Percentiles rank a stretch among this genome's conserved stretches.
These are phyloP conservation scores for Penicillium subrubescens DNA, from an alignment of 495 filamentous ascomycete genomes.

Conservation along the genomic window DNA sequence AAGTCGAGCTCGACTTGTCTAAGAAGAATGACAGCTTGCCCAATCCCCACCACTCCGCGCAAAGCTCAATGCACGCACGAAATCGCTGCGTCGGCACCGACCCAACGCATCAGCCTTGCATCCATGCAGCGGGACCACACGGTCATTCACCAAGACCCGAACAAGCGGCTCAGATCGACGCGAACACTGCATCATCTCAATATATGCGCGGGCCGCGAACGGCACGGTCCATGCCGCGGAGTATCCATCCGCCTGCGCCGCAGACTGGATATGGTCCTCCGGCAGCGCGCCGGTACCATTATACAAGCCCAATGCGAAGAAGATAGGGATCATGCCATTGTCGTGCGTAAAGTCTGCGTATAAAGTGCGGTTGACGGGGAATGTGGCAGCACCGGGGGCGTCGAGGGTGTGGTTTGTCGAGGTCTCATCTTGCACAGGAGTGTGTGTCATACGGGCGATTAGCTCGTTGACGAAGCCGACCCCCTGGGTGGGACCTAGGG, in stretches of 20 bases:
- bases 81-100: constrained; percentile 63
- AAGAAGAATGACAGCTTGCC: constrained; percentile 62
- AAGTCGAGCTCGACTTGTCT: background rate
- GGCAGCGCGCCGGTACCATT: constrained; percentile 56
- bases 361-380: constrained; percentile 64
- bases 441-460: constrained; percentile 70
- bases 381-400: constrained; percentile 52
- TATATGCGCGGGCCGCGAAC: constrained; percentile 73
- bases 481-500: constrained; percentile 76
- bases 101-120: constrained; percentile 70
- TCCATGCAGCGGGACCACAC: constrained; percentile 68
- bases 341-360: constrained; percentile 91
- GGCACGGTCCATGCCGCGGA: constrained; percentile 75
- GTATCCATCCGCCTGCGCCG: constrained; percentile 56
- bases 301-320: constrained; percentile 74
- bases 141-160: constrained; percentile 77
- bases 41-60: constrained; percentile 69
- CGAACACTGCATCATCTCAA: constrained; percentile 80
- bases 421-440: constrained; percentile 68
- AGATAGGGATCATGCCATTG: constrained; percentile 75
- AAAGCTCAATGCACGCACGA: constrained; percentile 73
- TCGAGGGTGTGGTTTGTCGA: constrained; percentile 75
- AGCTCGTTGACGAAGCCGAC: constrained; percentile 85
- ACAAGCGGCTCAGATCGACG: constrained; percentile 60
- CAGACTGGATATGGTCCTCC: constrained; percentile 47